Evolutionary conservation across 2,329 filamentous ascomycete genomes (phyloP), one percentile per base, ranked within the genome.

Genomic region (Arthrobotrys entomopaga): DNA sequence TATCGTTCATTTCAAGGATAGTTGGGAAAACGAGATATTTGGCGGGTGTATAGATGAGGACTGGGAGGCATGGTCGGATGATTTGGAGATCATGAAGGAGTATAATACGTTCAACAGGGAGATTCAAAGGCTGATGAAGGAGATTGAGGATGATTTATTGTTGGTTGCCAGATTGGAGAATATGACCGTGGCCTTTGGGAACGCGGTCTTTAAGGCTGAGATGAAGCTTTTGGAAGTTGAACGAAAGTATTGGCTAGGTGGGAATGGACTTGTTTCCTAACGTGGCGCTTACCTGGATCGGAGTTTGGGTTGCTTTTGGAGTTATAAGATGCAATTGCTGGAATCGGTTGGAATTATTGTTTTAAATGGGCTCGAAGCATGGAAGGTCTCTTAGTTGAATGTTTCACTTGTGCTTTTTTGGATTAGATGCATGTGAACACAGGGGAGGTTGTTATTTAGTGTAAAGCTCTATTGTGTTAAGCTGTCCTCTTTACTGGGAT

Each of bases 11-110:
- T 74, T 63, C 40, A 46, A 52, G 8, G 63, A 74, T 46, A 10
- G 63, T 19, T 74, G 70, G 70, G 70, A 63, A 6, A 74, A 74
- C 22, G 3, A 15, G 0, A 15, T 74, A 3, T 74, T 74, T n/a
- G 42, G 70, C n/a, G 26, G 22, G 1, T 63, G 61, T n/a, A 2
- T 46, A 4, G 0, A 46, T 10, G 56, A 74, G 7, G n/a, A 26
- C 13, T 74, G 70, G 70, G 63, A 66, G 29, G 49, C 61, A 3
- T 50, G 56, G 1, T 3, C 10, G 34, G 50, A 66, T 15, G 42
- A 66, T 11, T 1, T 58, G 40, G 56, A 74, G 13, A 16, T 3
- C 3, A 61, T 74, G 50, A 74, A 74, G 19, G 42, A 63, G 4
- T 74, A 67, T 29, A 56, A 74, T 42, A 4, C 20, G 1, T 74